Evolutionary conservation across 352 stramenopile species (phyloP).

Genomic region (Globisporangium takayamanum): DNA sequence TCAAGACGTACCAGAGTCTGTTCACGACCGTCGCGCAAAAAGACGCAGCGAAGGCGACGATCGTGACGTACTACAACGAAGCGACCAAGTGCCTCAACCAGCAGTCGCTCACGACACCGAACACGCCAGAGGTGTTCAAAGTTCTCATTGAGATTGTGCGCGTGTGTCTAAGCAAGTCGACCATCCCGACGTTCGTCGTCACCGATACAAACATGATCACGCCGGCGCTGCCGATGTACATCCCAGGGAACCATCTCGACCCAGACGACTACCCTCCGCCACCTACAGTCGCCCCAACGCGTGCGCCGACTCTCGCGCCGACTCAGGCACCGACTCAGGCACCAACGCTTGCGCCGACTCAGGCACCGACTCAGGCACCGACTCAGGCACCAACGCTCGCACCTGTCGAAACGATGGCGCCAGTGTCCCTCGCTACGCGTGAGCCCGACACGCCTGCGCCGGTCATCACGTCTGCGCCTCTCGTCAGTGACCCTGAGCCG

Average conservation of each 20-base stretch:
- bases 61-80: constrained; percentile 2
- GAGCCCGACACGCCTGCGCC: not conserved
- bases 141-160: not conserved
- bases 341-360: not conserved
- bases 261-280: constrained; percentile 1
- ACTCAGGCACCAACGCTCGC: not conserved
- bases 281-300: not conserved
- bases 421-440: not conserved
- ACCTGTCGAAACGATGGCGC: not conserved
- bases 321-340: not conserved
- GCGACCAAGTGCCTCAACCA: constrained; percentile 1
- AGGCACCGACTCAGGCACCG: not conserved
- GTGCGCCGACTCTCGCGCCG: too few relatives aligned
- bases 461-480: not conserved
- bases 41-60: not conserved
- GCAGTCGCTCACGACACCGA: constrained; percentile 1
- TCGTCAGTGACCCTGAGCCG: too few relatives aligned
- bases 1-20: constrained; percentile 1
- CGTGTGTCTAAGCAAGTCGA: not conserved
- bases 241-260: constrained; percentile 3
- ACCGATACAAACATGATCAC: constrained; percentile 1
- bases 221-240: constrained; percentile 1
- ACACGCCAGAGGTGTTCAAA: not conserved
- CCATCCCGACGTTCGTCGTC: constrained; percentile 4
- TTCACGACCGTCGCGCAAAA: not conserved